phyloP scores from a whole-genome alignment of 192 early-diverging fungal species.

The Coemansia biformis region DNA sequence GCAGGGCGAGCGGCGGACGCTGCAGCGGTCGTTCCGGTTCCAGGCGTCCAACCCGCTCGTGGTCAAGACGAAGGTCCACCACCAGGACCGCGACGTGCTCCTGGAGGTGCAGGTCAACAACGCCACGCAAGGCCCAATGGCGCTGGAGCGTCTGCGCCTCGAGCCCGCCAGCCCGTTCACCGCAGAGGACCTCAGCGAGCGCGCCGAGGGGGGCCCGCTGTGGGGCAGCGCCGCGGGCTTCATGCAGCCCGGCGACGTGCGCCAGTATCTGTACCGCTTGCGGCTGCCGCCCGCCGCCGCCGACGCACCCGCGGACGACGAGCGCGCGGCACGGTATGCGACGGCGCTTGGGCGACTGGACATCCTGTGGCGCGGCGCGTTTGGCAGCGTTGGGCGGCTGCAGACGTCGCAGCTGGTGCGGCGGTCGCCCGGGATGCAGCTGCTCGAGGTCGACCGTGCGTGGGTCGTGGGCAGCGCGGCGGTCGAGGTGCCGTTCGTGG shows the following conservation, averaged over 20 bases:
- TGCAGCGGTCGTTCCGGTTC: constrained; percentile 94
- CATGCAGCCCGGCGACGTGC: constrained; percentile 67
- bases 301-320: constrained; percentile 34
- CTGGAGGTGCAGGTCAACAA: constrained; percentile 96
- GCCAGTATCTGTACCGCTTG: constrained; percentile 89
- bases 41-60: constrained; percentile 92
- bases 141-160: constrained; percentile 81
- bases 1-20: constrained; percentile 61
- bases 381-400: constrained; percentile 82
- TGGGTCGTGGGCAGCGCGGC: constrained; percentile 9
- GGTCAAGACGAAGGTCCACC: constrained; percentile 95
- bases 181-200: constrained; percentile 38
- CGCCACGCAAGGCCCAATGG: constrained; percentile 71
- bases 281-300: constrained; percentile 55
- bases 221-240: constrained; percentile 24
- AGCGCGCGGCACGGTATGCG: constrained; percentile 54
- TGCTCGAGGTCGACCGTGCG: constrained; percentile 30
- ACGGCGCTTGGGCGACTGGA: constrained; percentile 88
- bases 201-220: constrained; percentile 14
- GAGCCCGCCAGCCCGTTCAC: constrained; percentile 72
- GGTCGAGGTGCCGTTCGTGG: constrained; percentile 35
- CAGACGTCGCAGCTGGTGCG: constrained; percentile 90
- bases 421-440: constrained; percentile 63
- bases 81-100: constrained; percentile 59
- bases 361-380: constrained; percentile 88